These are phyloP conservation scores for Mycosphaerella sp. DNA, from an alignment of 2,329 filamentous ascomycete species.

Conservation along the genomic window DNA sequence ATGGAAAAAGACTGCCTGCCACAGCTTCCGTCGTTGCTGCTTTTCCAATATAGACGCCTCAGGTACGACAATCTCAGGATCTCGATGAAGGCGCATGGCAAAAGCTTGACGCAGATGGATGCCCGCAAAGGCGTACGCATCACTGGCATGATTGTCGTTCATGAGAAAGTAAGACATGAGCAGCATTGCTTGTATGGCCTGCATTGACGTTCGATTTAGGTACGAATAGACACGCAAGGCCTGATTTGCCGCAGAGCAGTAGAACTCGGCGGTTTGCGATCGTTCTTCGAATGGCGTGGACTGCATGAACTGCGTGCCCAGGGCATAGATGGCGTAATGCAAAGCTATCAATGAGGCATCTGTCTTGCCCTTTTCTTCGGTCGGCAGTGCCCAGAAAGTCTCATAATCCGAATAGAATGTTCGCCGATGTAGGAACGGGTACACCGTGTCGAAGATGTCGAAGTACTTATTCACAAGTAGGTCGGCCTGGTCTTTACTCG, in stretches of 20 bases:
- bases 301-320: constrained; percentile 72
- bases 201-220: constrained; percentile 65
- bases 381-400: constrained; percentile 62
- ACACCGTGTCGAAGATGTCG: constrained; percentile 66
- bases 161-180: constrained; percentile 78
- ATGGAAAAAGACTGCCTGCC: constrained; percentile 74
- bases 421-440: constrained; percentile 71
- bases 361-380: constrained; percentile 50
- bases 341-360: constrained; percentile 67
- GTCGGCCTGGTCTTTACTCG: constrained; percentile 69
- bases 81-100: constrained; percentile 73
- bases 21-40: constrained; percentile 70
- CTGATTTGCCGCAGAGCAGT: constrained; percentile 71
- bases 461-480: constrained; percentile 55
- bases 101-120: constrained; percentile 72
- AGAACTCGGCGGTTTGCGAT: constrained; percentile 73
- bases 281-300: constrained; percentile 53
- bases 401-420: constrained; percentile 74
- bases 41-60: constrained; percentile 65
- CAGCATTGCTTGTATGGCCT: constrained; percentile 73
- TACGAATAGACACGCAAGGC: constrained; percentile 70
- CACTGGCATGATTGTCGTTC: constrained; percentile 77
- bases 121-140: constrained; percentile 76
- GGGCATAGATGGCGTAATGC: constrained; percentile 69
- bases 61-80: constrained; percentile 66